Evolutionary conservation across 495 filamentous ascomycete genomes (phyloP), one percentile per base, ranked within the genome.

Genomic region (Aspergillus nidulans): DNA sequence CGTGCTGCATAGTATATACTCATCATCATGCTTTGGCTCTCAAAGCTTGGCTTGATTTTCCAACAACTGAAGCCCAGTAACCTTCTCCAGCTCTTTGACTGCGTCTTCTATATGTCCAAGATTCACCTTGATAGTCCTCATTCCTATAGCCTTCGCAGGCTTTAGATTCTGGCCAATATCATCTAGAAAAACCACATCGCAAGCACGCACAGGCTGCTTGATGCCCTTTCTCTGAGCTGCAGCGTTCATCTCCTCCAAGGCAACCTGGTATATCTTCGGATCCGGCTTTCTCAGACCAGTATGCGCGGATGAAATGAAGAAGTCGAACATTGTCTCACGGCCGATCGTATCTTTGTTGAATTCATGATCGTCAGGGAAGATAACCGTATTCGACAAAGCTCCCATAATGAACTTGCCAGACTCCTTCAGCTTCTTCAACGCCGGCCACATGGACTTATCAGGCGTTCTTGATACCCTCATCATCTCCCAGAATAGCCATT

Each of bases 151-250:
- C 74, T 79, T 91, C 10, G 86, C 94, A 10, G 79, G 82, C 74
- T 91, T 92, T 60, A 97, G 68, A 67, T 98, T 98, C 74, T 89
- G 83, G 0, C 94, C 94, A 64, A 98, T 97, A 70, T 98, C 94
- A 76, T 98, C 94, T 46, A 97, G 68, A 69, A 98, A 97, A 16
- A 95, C 74, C 43, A 96, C 73, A 49, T 97, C 89, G 9, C 74
- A 77, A 0, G 88, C 71, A 56, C 70, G 70, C 0, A 91, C 70
- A 1, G 78, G 82, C 1, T 77, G 82, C 1, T 77, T 62, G 69
- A 80, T 72, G 12, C 79, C 81, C 55, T 67, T 76, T 49, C 70
- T 69, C 68, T 72, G 75, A n/a, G 83, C 81, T 55, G 79, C 78
- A 56, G 77, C 74, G 62, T 87, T 70, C 59, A 91, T 76, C 64